phyloP scores from a whole-genome alignment of 495 filamentous ascomycete species.

The Hypoxylon fragiforme region DNA sequence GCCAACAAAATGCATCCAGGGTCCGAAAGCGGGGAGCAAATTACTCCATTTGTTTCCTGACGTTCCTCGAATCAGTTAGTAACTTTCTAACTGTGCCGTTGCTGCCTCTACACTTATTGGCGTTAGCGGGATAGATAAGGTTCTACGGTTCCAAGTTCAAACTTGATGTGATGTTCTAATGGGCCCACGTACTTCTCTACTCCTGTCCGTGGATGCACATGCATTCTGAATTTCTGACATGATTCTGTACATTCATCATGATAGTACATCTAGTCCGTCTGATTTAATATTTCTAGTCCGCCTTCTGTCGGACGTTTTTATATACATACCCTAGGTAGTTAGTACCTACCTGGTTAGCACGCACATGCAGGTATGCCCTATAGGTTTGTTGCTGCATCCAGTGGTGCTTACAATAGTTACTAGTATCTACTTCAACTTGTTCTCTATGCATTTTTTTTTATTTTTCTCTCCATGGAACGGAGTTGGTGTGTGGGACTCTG shows the following conservation, averaged over 20 bases:
- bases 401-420: no score
- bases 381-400: no score
- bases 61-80: neutral
- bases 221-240: no score
- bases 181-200: no score
- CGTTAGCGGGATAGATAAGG: neutral
- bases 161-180: no score
- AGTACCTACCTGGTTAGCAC: neutral
- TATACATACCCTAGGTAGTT: neutral
- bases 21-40: constrained; percentile 41
- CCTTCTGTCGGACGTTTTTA: neutral
- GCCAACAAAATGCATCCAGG: constrained; percentile 12
- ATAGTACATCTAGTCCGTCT: no score
- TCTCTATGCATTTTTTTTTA: no score
- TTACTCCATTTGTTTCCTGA: constrained; percentile 10
- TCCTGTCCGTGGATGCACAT: no score
- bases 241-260: no score
- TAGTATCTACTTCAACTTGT: no score
- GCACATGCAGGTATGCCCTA: neutral
- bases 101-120: neutral
- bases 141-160: no score
- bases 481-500: constrained; percentile 6
- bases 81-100: neutral
- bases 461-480: constrained; percentile 1
- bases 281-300: neutral